Conservation (phyloP, 495 filamentous ascomycete genomes). For the Talaromyces wortmannii region DNA sequence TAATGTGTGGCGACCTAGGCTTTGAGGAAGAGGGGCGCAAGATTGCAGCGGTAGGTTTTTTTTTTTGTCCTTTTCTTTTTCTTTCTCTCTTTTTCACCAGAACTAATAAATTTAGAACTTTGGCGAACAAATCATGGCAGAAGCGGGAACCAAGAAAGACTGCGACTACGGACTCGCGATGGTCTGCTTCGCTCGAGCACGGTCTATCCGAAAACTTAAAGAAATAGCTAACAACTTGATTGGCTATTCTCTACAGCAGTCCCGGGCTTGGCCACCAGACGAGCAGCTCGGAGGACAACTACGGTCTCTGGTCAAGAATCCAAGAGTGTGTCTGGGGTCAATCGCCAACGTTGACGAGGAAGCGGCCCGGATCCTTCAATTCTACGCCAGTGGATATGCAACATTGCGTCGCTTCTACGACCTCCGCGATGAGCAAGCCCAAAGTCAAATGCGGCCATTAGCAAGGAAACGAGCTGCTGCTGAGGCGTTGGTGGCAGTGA, state of each 20-base stretch:
- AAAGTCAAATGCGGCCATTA: slow-evolving; percentile 35
- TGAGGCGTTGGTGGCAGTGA: slow-evolving; percentile 65
- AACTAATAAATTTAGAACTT: slow-evolving; percentile 50
- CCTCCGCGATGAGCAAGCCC: slow-evolving; percentile 61
- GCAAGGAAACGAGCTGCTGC: slow-evolving; percentile 61
- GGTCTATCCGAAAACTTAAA: slow-evolving; percentile 64
- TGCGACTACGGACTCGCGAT: slow-evolving; percentile 70
- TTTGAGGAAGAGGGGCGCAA: slow-evolving; percentile 64
- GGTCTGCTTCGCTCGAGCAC: slow-evolving; percentile 79
- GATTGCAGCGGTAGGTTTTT: slow-evolving; percentile 63
- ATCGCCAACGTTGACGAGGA: slow-evolving; percentile 63
- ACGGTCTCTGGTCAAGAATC: slow-evolving; percentile 54
- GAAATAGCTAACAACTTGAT: slow-evolving; percentile 80
- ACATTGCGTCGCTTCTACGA: slow-evolving; percentile 83
- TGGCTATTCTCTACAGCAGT: slow-evolving; percentile 77
- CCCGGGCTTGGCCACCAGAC: slow-evolving; percentile 64
- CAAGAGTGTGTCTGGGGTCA: slow-evolving; percentile 55
- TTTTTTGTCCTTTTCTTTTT: not conserved
- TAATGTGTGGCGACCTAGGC: slow-evolving; percentile 60
- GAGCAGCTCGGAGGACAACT: slow-evolving; percentile 64
- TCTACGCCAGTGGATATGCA: slow-evolving; percentile 83
- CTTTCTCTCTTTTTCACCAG: slow-evolving; percentile 5
- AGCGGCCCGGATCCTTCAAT: slow-evolving; percentile 72
- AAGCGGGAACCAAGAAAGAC: slow-evolving; percentile 33
- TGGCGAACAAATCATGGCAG: slow-evolving; percentile 60